Percentiles rank a stretch among this genome's conserved stretches.
phyloP scores from a whole-genome alignment of 1,284 basidiomycete genomes.

The Moesziomyces globuligerus region DNA sequence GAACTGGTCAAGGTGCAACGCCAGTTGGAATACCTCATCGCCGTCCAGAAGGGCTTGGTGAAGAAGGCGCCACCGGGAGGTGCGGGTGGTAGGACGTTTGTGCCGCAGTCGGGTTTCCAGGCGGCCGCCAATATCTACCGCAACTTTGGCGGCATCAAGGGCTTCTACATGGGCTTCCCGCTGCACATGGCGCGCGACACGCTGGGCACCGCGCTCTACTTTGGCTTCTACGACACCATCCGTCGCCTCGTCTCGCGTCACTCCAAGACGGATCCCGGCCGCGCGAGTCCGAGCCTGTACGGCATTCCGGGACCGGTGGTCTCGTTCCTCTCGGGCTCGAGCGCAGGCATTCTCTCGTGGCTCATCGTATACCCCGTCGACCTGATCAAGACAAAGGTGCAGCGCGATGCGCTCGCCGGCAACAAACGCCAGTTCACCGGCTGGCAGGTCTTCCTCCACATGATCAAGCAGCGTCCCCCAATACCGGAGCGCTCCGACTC shows the following conservation, averaged over 20 bases:
- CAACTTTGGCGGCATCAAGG: conserved; percentile 62
- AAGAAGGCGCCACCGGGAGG: conserved; percentile 3
- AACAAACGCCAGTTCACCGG: conserved; percentile 75
- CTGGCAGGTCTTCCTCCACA: conserved; percentile 78
- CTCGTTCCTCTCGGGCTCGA: conserved; percentile 62
- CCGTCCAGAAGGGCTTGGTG: conserved; percentile 75
- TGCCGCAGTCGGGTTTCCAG: conserved; percentile 56
- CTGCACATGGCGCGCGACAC: conserved; percentile 60
- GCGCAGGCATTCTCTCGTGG: conserved; percentile 63
- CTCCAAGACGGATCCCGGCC: conserved; percentile 26
- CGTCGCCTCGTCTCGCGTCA: conserved; percentile 50
- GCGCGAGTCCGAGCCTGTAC: conserved; percentile 29
- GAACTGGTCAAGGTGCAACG: conserved; percentile 88
- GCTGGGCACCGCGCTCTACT: conserved; percentile 61
- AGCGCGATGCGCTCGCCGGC: conserved; percentile 84
- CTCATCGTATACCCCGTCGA: conserved; percentile 65
- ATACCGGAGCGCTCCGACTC: too few species aligned
- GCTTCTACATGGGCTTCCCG: conserved; percentile 65
- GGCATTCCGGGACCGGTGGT: conserved; percentile 61
- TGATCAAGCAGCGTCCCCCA: conserved; percentile 82
- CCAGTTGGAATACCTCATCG: conserved; percentile 93
- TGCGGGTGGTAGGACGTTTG: conserved; percentile 29
- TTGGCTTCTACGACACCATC: conserved; percentile 65
- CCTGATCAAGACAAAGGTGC: conserved; percentile 91
- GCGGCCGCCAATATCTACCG: conserved; percentile 62